Evolutionary conservation across 192 early-diverging fungal species (phyloP), one percentile per base, ranked within the genome.

Genomic region (Mortierella antarctica): DNA sequence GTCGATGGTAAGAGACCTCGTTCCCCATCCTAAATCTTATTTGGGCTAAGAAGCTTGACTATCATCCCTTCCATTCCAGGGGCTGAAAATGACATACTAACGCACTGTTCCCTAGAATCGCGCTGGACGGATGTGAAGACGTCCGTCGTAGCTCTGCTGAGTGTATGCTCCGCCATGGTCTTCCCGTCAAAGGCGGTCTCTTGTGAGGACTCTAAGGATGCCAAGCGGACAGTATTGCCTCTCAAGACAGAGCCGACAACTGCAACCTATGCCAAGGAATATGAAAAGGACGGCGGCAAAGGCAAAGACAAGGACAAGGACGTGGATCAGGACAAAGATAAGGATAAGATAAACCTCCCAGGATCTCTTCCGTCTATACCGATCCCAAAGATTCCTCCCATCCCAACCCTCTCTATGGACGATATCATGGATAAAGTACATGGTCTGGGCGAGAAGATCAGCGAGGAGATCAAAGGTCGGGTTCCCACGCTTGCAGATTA

Each of bases 401-500:
- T 74, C 21, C 65, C 74, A 13, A 14, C 14, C 6, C 59, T 74
- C 4, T 79, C 75, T 2, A 44, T 79, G 3, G 70, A 80, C 7
- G 70, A 80, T 39, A 18, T 80, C 31, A 72, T 80, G 77, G 70
- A 67, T 12, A 80, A 72, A 55, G 60, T 80, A 0, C 77, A 80
- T 0, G 59, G 46, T n/a, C 59, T 80, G 20, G 77, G 69, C 0
- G 61, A 68, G 18, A 61, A 80, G 42, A 80, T 80, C 58, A 65
- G 77, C 0, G 77, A 80, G 20, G 77, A 80, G 70, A 80, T 80
- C 70, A 80, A 72, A 15, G 77, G 65, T 46, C 63, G 65, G 9
- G 77, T 80, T 2, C 77, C 77, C 41, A 80, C 77, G 14, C 40
- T 80, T 1, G 77, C 65, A 5, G 77, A 80, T 60, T 80, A 80